Evolutionary conservation across 2,329 filamentous ascomycete genomes (phyloP), one percentile per base, ranked within the genome.

Genomic region (Aspergillus sp.): DNA sequence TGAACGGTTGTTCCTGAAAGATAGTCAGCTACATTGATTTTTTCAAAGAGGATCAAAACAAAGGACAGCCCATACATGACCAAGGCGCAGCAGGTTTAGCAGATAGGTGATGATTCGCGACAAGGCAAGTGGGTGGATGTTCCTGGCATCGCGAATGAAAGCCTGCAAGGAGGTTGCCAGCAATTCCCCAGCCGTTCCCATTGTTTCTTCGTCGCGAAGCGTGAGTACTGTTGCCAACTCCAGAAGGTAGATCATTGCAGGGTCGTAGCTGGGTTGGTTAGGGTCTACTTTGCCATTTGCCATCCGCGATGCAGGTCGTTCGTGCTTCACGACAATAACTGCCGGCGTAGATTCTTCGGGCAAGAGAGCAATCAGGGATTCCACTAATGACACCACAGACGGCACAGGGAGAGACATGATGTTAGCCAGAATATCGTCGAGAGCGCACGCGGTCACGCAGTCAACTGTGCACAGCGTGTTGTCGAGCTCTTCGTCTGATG

Each of bases 401-500:
- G 77, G 66, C 3, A 81, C 63, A 5, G 85, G 81, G 49, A 90
- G 75, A 43, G 78, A 76, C 50, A 84, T 87, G 53, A 97, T 84
- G 61, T 95, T 95, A 10, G 81, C 78, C 57, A 97, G 84, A 3
- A 97, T 83, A 53, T 86, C 82, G 49, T 84, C 83, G 62, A 97
- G 85, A 47, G 86, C 84, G 65, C 93, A 98, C 41, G 89, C 86
- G 57, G 88, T 91, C 38, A 98, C 84, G 60, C 91, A 98, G 65
- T 97, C 93, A 2, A 96, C 87, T 1, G 93, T 91, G 64, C 88
- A 93, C 7, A 98, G 75, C 0, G 93, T 97, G 63, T 93, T 95
- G 61, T 98, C 93, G 25, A 98, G 78, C 66, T 98, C 93, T 64
- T 97, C 91, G 55, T 97, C 90, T 1, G 93, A 97, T 2, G 93